Evolutionary conservation across 495 filamentous ascomycete species (phyloP).

Genomic region (Haplographium delicatum): DNA sequence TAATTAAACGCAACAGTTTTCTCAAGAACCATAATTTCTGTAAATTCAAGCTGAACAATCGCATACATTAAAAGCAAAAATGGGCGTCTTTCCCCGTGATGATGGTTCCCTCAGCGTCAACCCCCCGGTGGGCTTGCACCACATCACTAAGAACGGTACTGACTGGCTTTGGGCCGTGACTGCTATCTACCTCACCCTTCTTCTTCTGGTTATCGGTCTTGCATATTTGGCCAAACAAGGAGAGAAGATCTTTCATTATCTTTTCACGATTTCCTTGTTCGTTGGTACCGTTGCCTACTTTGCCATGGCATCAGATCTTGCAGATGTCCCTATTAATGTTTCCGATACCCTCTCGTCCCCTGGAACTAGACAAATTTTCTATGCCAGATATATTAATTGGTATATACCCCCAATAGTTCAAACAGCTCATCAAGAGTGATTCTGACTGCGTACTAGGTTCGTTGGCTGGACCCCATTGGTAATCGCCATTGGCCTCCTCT

Average conservation of each 20-base stretch:
- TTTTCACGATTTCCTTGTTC: conserved; percentile 43
- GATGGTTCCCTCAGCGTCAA: conserved; percentile 42
- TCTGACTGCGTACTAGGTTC: neutral
- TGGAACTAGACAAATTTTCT: conserved; percentile 60
- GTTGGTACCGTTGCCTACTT: conserved; percentile 59
- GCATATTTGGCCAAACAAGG: conserved; percentile 34
- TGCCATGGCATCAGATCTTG: conserved; percentile 62
- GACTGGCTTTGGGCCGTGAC: conserved; percentile 14
- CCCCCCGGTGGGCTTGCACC: conserved; percentile 34
- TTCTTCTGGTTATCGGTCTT: conserved; percentile 24
- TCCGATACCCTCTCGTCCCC: conserved; percentile 29
- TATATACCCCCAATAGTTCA: conserved; percentile 7
- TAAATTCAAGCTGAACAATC: neutral
- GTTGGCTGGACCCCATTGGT: conserved; percentile 38
- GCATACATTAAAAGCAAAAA: neutral
- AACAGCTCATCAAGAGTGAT: too few species aligned
- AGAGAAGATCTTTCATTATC: conserved; percentile 50
- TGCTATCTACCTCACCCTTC: conserved; percentile 37
- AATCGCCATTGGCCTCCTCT: conserved; percentile 55
- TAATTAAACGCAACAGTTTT: neutral
- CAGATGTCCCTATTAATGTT: conserved; percentile 50
- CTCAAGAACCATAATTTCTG: neutral
- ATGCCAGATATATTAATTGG: conserved; percentile 66
- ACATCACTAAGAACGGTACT: conserved; percentile 22
- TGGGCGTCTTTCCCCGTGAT: conserved; percentile 27